Conservation (phyloP, 352 stramenopile genomes). For the Phytophthora fragariaefolia region DNA sequence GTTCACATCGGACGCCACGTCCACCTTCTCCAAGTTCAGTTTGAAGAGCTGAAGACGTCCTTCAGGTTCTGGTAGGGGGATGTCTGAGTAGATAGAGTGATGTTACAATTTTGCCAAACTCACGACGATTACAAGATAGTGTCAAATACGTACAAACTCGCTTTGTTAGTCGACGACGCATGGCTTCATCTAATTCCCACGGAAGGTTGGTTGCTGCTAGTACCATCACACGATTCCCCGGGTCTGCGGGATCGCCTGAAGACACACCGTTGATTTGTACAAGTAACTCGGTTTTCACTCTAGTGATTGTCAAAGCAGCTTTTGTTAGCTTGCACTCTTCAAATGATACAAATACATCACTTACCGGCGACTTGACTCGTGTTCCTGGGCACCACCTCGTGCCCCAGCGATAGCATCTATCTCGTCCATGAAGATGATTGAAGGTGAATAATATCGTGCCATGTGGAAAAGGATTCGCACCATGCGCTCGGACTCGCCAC, state of each 20-base stretch:
- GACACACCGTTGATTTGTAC: conserved; percentile 97
- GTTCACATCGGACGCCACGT: conserved; percentile 83
- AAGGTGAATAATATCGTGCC: conserved; percentile 95
- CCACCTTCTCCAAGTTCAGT: conserved; percentile 82
- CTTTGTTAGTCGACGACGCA: conserved; percentile 96
- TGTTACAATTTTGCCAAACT: too few species aligned
- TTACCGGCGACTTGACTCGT: conserved; percentile 81
- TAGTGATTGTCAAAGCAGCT: conserved; percentile 32
- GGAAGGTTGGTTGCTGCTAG: conserved; percentile 96
- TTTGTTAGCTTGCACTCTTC: background rate
- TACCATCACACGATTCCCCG: conserved; percentile 83
- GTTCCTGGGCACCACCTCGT: conserved; percentile 72
- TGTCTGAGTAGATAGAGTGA: conserved; percentile 44
- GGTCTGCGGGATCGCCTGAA: conserved; percentile 51
- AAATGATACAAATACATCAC: background rate
- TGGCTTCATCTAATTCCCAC: conserved; percentile 97
- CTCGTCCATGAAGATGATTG: conserved; percentile 99
- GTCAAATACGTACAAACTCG: conserved; percentile 73
- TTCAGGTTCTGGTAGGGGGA: conserved; percentile 61
- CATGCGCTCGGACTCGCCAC: conserved; percentile 95
- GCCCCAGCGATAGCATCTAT: conserved; percentile 94
- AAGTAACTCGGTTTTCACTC: conserved; percentile 97
- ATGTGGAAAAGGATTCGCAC: conserved; percentile 98
- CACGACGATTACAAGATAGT: conserved; percentile 1
- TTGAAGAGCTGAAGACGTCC: conserved; percentile 76